Evolutionary conservation across 208 protist genomes (phyloP).

Genomic region (Leptomonas seymouri): DNA sequence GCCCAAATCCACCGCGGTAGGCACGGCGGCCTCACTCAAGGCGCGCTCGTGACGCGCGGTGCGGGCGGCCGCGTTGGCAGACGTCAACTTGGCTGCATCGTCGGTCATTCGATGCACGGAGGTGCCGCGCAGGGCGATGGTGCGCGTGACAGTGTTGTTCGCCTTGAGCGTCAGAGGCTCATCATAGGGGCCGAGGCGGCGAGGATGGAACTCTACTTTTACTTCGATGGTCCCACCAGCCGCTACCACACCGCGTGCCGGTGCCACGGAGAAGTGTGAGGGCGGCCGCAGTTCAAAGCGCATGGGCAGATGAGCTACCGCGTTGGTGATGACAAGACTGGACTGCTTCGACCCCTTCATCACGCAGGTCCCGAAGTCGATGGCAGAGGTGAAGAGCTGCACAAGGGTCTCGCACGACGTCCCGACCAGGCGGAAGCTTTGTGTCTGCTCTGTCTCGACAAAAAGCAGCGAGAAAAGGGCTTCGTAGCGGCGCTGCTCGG

Average conservation of each 20-base stretch:
- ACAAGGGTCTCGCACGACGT: conserved; percentile 71
- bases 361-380: conserved; percentile 78
- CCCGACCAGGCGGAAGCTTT: conserved; percentile 75
- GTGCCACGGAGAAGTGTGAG: conserved; percentile 77
- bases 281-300: conserved; percentile 66
- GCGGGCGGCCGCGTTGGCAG: conserved; percentile 4
- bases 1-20: conserved; percentile 69
- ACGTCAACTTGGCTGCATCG: background rate
- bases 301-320: conserved; percentile 77
- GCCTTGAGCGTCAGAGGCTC: conserved; percentile 67
- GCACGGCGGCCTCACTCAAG: conserved; percentile 31
- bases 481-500: conserved; percentile 53
- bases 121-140: conserved; percentile 54
- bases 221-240: conserved; percentile 48
- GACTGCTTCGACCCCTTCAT: conserved; percentile 63
- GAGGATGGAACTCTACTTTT: conserved; percentile 79
- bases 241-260: conserved; percentile 51
- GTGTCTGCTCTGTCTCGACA: conserved; percentile 87
- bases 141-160: conserved; percentile 62
- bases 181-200: conserved; percentile 75
- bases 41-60: conserved; percentile 10
- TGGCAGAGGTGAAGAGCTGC: conserved; percentile 56
- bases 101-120: conserved; percentile 23
- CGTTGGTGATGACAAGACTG: conserved; percentile 66
- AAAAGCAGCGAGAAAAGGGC: conserved; percentile 78